Conservation (phyloP, 2,329 filamentous ascomycete genomes). For the Furcasterigmium sp. region DNA sequence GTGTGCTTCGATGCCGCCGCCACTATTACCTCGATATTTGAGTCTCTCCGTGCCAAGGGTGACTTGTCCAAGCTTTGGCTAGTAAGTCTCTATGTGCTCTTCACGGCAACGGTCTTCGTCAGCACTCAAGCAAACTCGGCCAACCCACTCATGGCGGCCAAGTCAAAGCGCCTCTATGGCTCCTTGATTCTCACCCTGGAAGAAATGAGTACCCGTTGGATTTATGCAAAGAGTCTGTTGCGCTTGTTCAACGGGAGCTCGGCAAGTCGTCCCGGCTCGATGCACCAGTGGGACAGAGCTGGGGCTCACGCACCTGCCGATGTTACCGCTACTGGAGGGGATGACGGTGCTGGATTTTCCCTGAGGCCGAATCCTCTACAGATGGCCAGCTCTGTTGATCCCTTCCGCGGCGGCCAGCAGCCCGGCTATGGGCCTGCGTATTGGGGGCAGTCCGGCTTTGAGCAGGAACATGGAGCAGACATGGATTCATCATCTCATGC, state of each 20-base stretch:
- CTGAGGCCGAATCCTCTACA: constrained; percentile 10
- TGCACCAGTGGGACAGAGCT: background rate
- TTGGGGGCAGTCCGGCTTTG: background rate
- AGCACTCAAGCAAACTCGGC: constrained; percentile 18
- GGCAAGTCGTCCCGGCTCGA: too few relatives aligned
- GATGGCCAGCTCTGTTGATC: background rate
- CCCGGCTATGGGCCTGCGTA: background rate
- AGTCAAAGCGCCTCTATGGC: constrained; percentile 20
- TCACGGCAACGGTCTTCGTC: constrained; percentile 24
- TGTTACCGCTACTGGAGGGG: constrained; percentile 2
- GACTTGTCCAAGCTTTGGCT: constrained; percentile 20
- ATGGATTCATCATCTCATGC: too few relatives aligned
- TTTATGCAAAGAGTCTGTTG: constrained; percentile 23
- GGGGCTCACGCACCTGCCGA: too few relatives aligned
- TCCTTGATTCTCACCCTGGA: constrained; percentile 21
- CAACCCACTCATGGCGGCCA: constrained; percentile 23
- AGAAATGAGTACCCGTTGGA: constrained; percentile 22
- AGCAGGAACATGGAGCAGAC: too few relatives aligned
- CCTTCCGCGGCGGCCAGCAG: background rate
- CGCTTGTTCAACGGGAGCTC: constrained; percentile 19
- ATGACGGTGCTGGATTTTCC: constrained; percentile 12
- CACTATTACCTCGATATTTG: constrained; percentile 21
- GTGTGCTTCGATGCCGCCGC: constrained; percentile 23
- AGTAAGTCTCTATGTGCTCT: constrained; percentile 19
- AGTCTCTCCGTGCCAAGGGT: constrained; percentile 17